A percentile compares a stretch with the other conserved stretches of the same genome.
Evolutionary conservation across 2,329 filamentous ascomycete species (phyloP).

Genomic region (Annulohypoxylon truncatum): DNA sequence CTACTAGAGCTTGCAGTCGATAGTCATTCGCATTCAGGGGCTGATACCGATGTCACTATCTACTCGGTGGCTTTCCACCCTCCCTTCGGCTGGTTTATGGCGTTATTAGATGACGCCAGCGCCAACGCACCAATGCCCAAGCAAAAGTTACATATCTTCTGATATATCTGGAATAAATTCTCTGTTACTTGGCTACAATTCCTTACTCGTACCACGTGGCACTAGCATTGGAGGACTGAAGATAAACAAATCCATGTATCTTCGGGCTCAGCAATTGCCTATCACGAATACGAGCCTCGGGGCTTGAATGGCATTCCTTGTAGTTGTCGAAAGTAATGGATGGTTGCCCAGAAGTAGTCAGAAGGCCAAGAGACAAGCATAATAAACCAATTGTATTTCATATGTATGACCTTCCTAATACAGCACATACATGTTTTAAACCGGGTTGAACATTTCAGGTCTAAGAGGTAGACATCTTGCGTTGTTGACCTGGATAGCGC

Average conservation of each 20-base stretch:
- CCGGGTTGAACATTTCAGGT: not conserved
- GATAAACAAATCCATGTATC: not conserved
- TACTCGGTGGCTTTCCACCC: not conserved
- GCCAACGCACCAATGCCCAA: not conserved
- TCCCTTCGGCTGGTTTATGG: not conserved
- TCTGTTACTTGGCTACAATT: not conserved
- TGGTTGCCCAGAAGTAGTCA: not conserved
- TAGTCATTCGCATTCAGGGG: not conserved
- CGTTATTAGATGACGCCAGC: not conserved
- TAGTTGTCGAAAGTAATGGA: not conserved
- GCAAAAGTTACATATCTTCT: not conserved
- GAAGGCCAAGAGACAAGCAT: not conserved
- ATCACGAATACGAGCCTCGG: not conserved
- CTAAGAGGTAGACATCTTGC: not conserved
- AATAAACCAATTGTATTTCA: not conserved
- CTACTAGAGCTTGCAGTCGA: not conserved
- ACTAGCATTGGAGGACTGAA: not conserved
- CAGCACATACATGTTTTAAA: not conserved
- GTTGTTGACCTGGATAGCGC: not conserved
- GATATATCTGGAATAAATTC: not conserved
- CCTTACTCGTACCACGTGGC: not conserved
- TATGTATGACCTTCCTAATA: not conserved
- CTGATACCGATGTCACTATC: not conserved
- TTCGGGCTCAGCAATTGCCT: not conserved
- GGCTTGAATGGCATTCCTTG: not conserved